Percentiles rank a stretch among this genome's conserved stretches.
phyloP scores from a whole-genome alignment of 306 rosid species.

The Ochetophila trinervis region DNA sequence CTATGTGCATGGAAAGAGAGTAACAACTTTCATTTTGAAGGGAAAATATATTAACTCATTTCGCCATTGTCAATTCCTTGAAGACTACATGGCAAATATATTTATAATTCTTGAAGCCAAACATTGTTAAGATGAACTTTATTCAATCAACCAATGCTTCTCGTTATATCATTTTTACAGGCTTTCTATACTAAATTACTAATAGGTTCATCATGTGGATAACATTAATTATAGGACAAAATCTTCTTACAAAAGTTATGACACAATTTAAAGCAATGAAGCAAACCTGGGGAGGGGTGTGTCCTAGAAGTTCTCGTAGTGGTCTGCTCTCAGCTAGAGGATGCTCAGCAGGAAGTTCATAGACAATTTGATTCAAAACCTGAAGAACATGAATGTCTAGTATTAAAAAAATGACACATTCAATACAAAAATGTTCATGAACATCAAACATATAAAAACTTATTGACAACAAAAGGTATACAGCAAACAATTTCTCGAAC shows the following conservation, averaged over 20 bases:
- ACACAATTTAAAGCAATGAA: slow-evolving; percentile 21
- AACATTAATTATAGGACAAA: not conserved
- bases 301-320: slow-evolving; percentile 95
- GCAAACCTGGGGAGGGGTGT: slow-evolving; percentile 92
- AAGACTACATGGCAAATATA: too few species aligned
- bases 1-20: too few species aligned
- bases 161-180: not conserved
- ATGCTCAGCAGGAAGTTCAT: slow-evolving; percentile 97
- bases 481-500: slow-evolving; percentile 16
- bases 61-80: too few species aligned
- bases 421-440: slow-evolving; percentile 4
- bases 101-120: too few species aligned
- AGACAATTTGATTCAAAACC: slow-evolving; percentile 94
- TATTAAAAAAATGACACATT: slow-evolving; percentile 5
- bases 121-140: not conserved
- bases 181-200: not conserved
- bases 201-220: not conserved
- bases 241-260: slow-evolving; percentile 14
- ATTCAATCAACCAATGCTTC: not conserved
- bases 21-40: too few species aligned
- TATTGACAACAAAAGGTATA: slow-evolving; percentile 14
- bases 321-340: slow-evolving; percentile 98
- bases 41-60: too few species aligned
- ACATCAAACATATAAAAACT: not conserved
- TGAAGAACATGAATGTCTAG: slow-evolving; percentile 22